These are phyloP conservation scores for Hypoxylon subgilvum DNA, from an alignment of 495 filamentous ascomycete species.

Conservation along the genomic window DNA sequence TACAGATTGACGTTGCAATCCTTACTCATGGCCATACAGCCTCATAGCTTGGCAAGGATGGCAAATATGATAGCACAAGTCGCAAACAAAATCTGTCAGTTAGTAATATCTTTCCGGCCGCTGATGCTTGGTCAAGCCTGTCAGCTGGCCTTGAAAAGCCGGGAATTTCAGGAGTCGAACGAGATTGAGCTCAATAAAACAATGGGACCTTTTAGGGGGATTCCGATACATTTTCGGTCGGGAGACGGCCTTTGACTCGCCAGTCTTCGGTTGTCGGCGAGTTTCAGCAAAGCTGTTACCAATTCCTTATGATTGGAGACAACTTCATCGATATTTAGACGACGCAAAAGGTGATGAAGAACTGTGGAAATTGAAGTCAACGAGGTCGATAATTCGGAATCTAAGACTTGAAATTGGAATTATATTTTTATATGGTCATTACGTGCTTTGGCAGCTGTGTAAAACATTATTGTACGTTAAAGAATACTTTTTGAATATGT, in stretches of 20 bases:
- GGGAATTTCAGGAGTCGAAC: slow-evolving; percentile 37
- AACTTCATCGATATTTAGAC: slow-evolving; percentile 16
- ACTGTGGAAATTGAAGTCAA: slow-evolving; percentile 20
- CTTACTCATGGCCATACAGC: slow-evolving; percentile 37
- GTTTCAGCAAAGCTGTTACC: slow-evolving; percentile 12
- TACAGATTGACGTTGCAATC: slow-evolving; percentile 12
- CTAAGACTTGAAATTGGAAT: slow-evolving; percentile 13
- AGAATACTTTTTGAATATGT: background rate
- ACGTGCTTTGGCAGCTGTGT: too few relatives aligned
- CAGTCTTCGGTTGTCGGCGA: slow-evolving; percentile 19
- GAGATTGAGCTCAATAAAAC: slow-evolving; percentile 6
- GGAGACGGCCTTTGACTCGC: slow-evolving; percentile 16
- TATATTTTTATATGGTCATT: slow-evolving; percentile 16
- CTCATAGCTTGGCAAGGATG: slow-evolving; percentile 27
- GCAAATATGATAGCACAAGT: background rate
- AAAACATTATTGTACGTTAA: slow-evolving; percentile 4
- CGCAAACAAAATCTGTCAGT: too few relatives aligned
- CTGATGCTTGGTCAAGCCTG: too few relatives aligned
- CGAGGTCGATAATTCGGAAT: slow-evolving; percentile 6
- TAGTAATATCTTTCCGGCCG: too few relatives aligned
- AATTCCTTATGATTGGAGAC: slow-evolving; percentile 12
- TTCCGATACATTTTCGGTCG: slow-evolving; percentile 40
- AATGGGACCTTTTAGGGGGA: slow-evolving; percentile 24
- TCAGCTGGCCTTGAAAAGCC: slow-evolving; percentile 36
- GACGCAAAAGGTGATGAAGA: slow-evolving; percentile 1